phyloP scores from a whole-genome alignment of 2,329 filamentous ascomycete genomes.

The Colletotrichum liriopes region DNA sequence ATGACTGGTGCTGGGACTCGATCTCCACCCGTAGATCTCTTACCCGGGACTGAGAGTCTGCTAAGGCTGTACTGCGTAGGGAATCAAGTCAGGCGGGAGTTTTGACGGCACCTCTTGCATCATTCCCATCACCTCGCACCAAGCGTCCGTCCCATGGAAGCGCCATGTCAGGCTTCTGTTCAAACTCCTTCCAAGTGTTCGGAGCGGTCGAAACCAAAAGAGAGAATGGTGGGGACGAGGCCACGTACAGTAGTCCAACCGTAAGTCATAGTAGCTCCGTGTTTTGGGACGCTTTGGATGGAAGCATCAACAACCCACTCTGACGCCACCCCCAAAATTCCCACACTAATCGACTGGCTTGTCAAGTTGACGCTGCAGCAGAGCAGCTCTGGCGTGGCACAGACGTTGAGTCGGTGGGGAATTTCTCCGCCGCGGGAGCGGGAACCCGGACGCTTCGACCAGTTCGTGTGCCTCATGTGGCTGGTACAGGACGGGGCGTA shows the following conservation, averaged over 20 bases:
- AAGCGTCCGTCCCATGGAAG: not conserved
- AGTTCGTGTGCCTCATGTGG: conserved; percentile 11
- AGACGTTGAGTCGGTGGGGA: conserved; percentile 5
- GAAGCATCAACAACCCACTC: not conserved
- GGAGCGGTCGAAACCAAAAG: not conserved
- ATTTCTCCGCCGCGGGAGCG: not conserved
- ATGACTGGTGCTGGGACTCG: not conserved
- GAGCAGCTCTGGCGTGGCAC: not conserved
- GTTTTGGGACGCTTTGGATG: not conserved
- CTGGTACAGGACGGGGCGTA: not conserved
- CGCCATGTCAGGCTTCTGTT: not conserved
- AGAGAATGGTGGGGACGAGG: not conserved
- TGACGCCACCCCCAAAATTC: conserved; percentile 4
- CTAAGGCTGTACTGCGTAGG: not conserved
- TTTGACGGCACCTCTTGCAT: not conserved
- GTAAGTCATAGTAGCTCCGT: not conserved
- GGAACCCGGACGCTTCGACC: not conserved
- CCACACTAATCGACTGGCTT: not conserved
- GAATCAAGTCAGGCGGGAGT: not conserved
- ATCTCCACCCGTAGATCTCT: not conserved
- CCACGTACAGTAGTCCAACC: no score
- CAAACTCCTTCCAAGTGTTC: not conserved
- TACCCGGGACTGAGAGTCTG: not conserved
- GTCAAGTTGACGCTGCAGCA: not conserved
- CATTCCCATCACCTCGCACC: not conserved